Evolutionary conservation across 2,329 filamentous ascomycete species (phyloP).

Genomic region (Calonectria pseudoreteaudii): DNA sequence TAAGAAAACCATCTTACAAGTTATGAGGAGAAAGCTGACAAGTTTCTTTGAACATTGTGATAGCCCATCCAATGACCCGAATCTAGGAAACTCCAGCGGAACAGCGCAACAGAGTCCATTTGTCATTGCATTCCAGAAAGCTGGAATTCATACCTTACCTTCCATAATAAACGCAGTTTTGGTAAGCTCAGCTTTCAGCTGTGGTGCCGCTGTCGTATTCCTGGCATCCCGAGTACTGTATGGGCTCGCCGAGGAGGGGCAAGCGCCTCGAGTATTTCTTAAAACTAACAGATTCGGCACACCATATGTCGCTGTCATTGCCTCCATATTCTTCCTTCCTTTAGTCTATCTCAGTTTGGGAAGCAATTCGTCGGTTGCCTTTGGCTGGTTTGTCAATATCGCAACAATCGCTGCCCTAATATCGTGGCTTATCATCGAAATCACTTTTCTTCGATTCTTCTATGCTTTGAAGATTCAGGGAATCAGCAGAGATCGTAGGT

Average conservation of each 20-base stretch:
- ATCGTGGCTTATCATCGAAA: conserved; percentile 4
- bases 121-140: conserved; percentile 11
- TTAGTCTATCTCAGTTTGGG: background rate
- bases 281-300: conserved; percentile 4
- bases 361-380: background rate
- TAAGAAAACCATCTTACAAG: background rate
- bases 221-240: conserved; percentile 9
- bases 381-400: conserved; percentile 4
- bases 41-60: background rate
- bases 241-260: conserved; percentile 4
- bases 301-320: background rate
- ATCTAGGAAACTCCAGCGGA: background rate
- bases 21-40: no score
- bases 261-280: background rate
- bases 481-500: conserved; percentile 1
- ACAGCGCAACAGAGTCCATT: conserved; percentile 15
- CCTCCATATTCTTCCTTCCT: background rate
- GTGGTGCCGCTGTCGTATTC: conserved; percentile 11
- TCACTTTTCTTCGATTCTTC: conserved; percentile 1
- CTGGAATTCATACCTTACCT: conserved; percentile 4
- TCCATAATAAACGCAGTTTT: conserved; percentile 12
- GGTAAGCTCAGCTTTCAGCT: conserved; percentile 11
- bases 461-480: background rate
- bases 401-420: background rate
- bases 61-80: background rate